These are phyloP conservation scores for Kandelia obovata DNA, from an alignment of 345 rosid species.

Conservation along the genomic window DNA sequence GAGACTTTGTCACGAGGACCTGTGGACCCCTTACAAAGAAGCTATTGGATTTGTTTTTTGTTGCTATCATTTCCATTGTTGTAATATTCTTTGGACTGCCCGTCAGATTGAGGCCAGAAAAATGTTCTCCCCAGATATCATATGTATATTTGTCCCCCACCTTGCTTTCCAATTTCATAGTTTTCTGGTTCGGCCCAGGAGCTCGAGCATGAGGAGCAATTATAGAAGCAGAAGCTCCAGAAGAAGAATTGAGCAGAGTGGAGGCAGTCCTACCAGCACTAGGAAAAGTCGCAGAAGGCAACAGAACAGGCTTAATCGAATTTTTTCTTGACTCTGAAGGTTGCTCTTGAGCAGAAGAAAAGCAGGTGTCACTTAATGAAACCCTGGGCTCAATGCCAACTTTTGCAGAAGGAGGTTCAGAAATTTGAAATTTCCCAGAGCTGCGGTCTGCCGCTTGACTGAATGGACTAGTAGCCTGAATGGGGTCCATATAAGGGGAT, in stretches of 20 bases:
- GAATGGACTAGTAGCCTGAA: constrained; percentile 29
- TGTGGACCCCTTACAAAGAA: constrained; percentile 84
- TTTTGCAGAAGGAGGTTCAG: constrained; percentile 22
- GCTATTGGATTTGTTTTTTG: constrained; percentile 49
- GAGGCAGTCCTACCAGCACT: constrained; percentile 23
- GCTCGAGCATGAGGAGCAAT: constrained; percentile 71
- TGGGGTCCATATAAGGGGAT: constrained; percentile 32
- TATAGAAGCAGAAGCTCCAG: constrained; percentile 36
- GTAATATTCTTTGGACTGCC: constrained; percentile 39
- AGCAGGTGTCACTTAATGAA: constrained; percentile 15
- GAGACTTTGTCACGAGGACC: constrained; percentile 51
- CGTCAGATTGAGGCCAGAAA: constrained; percentile 45
- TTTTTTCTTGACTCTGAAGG: constrained; percentile 17
- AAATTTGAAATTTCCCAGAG: constrained; percentile 19
- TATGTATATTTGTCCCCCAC: constrained; percentile 43
- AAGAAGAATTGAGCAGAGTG: constrained; percentile 27
- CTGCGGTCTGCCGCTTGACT: constrained; percentile 17
- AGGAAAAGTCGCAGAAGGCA: constrained; percentile 53
- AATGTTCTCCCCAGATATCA: constrained; percentile 89
- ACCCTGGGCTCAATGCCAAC: constrained; percentile 19
- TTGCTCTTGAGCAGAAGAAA: constrained; percentile 22
- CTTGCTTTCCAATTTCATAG: constrained; percentile 31
- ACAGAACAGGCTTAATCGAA: constrained; percentile 30
- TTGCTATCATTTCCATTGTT: constrained; percentile 32
- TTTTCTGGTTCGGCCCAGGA: constrained; percentile 47